Evolutionary conservation across 2,329 filamentous ascomycete species (phyloP).

Genomic region (Fusarium piperis): DNA sequence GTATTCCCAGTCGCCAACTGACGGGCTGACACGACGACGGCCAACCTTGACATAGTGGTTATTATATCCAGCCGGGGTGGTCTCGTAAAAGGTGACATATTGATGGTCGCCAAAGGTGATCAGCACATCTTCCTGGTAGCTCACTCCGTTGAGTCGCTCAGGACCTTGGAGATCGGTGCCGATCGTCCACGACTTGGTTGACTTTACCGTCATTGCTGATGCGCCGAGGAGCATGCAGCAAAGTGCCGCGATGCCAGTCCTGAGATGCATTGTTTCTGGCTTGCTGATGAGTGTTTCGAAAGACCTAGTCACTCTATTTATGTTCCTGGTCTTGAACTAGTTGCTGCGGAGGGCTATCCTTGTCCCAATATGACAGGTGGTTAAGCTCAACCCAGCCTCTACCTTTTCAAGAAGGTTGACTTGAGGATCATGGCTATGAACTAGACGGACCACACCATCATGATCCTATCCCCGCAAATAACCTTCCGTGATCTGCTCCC

Average conservation of each 20-base stretch:
- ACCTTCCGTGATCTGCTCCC: neutral
- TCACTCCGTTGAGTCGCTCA: conserved; percentile 28
- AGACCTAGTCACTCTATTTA: neutral
- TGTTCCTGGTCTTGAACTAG: neutral
- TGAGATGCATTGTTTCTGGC: neutral
- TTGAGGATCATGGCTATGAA: neutral
- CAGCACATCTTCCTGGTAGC: conserved; percentile 31
- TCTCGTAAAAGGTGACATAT: conserved; percentile 32
- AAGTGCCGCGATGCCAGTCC: neutral
- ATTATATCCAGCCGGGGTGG: conserved; percentile 11
- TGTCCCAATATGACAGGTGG: neutral
- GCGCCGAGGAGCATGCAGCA: neutral
- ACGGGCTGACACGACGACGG: conserved; percentile 5
- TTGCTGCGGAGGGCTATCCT: neutral
- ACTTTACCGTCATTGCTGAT: conserved; percentile 17
- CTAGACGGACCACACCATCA: neutral
- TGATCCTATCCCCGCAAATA: neutral
- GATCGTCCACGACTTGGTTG: conserved; percentile 19
- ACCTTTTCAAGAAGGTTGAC: neutral
- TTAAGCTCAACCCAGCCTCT: neutral
- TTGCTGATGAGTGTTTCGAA: neutral
- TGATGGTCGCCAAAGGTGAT: conserved; percentile 27
- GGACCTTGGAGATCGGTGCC: conserved; percentile 28
- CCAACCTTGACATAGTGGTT: conserved; percentile 25
- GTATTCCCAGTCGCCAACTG: conserved; percentile 18